Percentiles rank a stretch among this genome's conserved stretches.
Evolutionary conservation across 164 flowering plant species (phyloP).

Genomic region (Liquidambar formosana): DNA sequence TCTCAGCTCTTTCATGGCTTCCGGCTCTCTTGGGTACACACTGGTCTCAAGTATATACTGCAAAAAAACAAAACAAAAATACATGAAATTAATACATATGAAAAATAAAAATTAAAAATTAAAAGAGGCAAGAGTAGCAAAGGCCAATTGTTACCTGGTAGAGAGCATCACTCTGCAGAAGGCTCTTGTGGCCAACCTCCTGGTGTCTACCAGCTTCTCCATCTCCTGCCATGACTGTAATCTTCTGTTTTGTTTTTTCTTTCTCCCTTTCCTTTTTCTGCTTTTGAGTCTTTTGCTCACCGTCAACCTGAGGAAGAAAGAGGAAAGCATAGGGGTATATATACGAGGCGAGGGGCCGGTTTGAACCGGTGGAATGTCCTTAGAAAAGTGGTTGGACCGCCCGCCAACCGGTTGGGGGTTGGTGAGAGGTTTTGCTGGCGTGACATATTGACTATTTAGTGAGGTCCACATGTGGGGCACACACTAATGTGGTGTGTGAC

Average conservation of each 20-base stretch:
- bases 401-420: conserved; percentile 34
- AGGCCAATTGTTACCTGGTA: conserved; percentile 78
- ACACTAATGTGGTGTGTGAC: not conserved
- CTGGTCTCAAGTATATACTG: conserved; percentile 76
- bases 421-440: conserved; percentile 18
- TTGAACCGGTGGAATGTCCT: conserved; percentile 15
- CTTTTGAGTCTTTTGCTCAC: not conserved
- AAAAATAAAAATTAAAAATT: not conserved
- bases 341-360: conserved; percentile 14
- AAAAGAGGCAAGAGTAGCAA: not conserved
- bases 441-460: too few species aligned
- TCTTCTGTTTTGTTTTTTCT: too few species aligned
- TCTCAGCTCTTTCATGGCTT: conserved; percentile 60
- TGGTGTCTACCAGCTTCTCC: conserved; percentile 49
- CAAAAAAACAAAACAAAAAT: not conserved
- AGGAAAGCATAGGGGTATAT: conserved; percentile 7
- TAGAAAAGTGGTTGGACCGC: conserved; percentile 14
- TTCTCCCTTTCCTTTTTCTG: not conserved
- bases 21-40: conserved; percentile 70
- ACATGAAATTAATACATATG: too few species aligned
- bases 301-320: conserved; percentile 8
- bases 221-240: conserved; percentile 27
- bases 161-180: conserved; percentile 81
- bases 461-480: not conserved
- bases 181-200: conserved; percentile 95